Conservation (phyloP, 495 filamentous ascomycete species). For the Annulohypoxylon moriforme region DNA sequence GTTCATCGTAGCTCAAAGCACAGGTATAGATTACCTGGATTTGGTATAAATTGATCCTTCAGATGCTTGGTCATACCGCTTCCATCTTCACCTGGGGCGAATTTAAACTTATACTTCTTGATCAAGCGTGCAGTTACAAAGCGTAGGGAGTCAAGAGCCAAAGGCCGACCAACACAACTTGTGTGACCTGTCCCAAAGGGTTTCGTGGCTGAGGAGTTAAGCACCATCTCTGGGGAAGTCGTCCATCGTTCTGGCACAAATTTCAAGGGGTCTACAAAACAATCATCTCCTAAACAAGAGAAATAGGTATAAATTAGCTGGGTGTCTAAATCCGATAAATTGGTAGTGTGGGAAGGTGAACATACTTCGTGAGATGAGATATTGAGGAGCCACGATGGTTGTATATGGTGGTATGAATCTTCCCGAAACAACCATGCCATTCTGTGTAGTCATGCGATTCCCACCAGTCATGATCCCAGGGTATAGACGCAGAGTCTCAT, state of each 20-base stretch:
- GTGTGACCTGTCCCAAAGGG: neutral
- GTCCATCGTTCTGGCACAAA: slow-evolving; percentile 2
- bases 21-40: neutral
- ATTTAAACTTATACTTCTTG: neutral
- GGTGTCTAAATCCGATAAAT: neutral
- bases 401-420: no score
- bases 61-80: neutral
- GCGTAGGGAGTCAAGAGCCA: neutral
- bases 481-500: no score
- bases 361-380: neutral
- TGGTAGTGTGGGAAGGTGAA: neutral
- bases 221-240: neutral
- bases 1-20: neutral
- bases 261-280: neutral
- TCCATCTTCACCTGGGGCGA: neutral
- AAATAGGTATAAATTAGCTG: neutral
- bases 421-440: no score
- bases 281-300: slow-evolving; percentile 3
- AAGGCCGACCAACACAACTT: neutral
- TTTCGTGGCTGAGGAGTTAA: neutral
- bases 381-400: no score
- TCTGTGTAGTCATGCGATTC: no score
- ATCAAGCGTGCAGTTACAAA: neutral
- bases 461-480: no score
- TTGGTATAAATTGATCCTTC: neutral